Conservation (phyloP, 2,329 filamentous ascomycete genomes). For the Dactylellina cionopaga region DNA sequence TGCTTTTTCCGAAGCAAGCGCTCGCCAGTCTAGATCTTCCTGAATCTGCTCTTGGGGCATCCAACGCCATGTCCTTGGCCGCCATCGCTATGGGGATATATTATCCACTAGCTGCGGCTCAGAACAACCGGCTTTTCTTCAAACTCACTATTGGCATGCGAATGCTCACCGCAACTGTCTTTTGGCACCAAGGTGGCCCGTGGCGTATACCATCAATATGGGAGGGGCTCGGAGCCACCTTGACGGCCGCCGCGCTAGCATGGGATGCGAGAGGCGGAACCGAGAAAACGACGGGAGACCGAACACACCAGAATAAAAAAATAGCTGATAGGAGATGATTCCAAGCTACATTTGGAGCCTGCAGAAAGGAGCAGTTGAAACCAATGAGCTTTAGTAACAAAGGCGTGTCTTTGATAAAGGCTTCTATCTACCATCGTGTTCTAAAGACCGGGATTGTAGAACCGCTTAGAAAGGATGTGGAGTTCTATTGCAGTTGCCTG, state of each 20-base stretch:
- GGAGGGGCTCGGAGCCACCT: slow-evolving; percentile 57
- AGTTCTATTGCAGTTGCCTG: not conserved
- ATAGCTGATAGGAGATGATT: not conserved
- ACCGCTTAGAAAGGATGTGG: not conserved
- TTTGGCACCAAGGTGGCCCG: slow-evolving; percentile 55
- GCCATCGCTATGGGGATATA: slow-evolving; percentile 59
- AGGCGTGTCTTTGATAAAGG: not conserved
- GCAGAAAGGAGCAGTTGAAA: not conserved
- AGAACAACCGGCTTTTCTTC: slow-evolving; percentile 59
- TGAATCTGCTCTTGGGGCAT: slow-evolving; percentile 51
- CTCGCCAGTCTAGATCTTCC: slow-evolving; percentile 51
- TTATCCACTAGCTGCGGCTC: slow-evolving; percentile 58
- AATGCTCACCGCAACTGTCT: slow-evolving; percentile 57
- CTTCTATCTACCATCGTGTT: not conserved
- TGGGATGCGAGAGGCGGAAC: not conserved
- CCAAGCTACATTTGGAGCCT: not conserved
- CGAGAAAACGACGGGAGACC: not conserved
- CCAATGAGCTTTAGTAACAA: not conserved
- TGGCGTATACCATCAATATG: slow-evolving; percentile 57
- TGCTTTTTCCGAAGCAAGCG: slow-evolving; percentile 36
- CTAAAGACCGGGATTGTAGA: not conserved
- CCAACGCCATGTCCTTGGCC: slow-evolving; percentile 56
- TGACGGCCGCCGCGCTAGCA: slow-evolving; percentile 49
- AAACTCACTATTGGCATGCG: slow-evolving; percentile 59
- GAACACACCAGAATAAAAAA: not conserved